phyloP scores from a whole-genome alignment of 2,329 filamentous ascomycete genomes.

The Cercospora nicotianae region DNA sequence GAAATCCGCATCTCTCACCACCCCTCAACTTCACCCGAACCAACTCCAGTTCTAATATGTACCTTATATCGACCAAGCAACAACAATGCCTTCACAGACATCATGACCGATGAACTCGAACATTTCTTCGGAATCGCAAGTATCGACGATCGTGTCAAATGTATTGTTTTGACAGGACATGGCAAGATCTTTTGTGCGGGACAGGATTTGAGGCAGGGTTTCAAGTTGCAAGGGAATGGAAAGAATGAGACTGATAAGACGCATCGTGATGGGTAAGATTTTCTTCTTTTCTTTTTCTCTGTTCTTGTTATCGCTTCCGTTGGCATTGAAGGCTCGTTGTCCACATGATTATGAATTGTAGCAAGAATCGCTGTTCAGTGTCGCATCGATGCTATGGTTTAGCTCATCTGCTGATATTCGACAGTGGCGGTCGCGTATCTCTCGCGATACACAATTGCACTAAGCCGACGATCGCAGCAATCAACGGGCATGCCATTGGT shows the following conservation, averaged over 20 bases:
- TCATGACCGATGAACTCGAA: slow-evolving; percentile 30
- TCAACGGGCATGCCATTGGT: slow-evolving; percentile 27
- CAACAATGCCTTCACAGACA: slow-evolving; percentile 29
- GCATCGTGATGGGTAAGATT: slow-evolving; percentile 27
- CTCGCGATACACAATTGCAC: slow-evolving; percentile 28
- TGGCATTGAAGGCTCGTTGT: too few species aligned
- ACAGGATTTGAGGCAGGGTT: slow-evolving; percentile 28
- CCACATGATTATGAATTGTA: neutral
- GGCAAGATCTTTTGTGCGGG: slow-evolving; percentile 29
- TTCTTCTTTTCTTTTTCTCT: neutral
- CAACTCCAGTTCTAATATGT: slow-evolving; percentile 25
- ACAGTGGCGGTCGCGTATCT: slow-evolving; percentile 24
- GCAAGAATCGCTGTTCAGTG: neutral
- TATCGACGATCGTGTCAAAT: slow-evolving; percentile 27
- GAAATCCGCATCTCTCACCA: slow-evolving; percentile 29
- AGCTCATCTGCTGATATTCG: neutral
- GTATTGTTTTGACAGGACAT: slow-evolving; percentile 23
- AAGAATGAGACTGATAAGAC: slow-evolving; percentile 27
- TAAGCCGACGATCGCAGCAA: slow-evolving; percentile 28
- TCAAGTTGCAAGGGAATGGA: slow-evolving; percentile 23
- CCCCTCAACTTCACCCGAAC: slow-evolving; percentile 19
- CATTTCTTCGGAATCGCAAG: slow-evolving; percentile 27
- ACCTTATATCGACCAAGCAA: slow-evolving; percentile 23
- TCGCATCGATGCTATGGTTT: neutral
- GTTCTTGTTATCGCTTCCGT: neutral